Base-by-base conservation (phyloP, 1,139 yeast genomes). In the Yamadazyma mexicana region DNA sequence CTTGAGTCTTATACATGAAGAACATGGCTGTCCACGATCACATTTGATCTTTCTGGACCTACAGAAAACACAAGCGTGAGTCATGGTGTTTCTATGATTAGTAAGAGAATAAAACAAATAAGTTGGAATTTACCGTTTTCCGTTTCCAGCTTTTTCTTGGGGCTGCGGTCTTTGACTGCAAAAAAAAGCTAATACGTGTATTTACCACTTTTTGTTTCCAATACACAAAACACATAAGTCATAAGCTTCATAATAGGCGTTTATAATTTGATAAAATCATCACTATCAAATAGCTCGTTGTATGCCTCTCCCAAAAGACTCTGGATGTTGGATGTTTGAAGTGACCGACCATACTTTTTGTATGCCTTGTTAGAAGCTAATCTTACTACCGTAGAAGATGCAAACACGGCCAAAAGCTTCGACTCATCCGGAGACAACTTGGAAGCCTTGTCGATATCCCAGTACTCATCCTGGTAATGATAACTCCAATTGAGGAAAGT, bases 321-420 rank as follows among this genome's bases (percentile, higher is more conserved):
- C 45, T 89, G 89, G 20, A 92, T 65, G 58, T 89, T 87, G 2
- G 91, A 79, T 0, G 98, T 87, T 55, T 87, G 87, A 84, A 89
- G 82, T 4, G 95, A 76, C 38, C 98, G 68, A 2, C 88, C 87
- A 44, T 80, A 73, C 36, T 69, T 67, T 20, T 67, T 64, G 54
- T 69, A 92, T 0, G 98, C 97, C 46, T 70, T 64, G 18, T 63
- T 56, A 1, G 89, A 75, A 31, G 96, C 85, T 18, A 63, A 56
- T 40, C 96, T 69, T 0, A 92, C 88, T 10, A 85, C 61, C 0
- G 79, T 56, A 29, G 87, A 73, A 0, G 91, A 98, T 0, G 85
- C 94, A 54, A 71, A 86, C 32, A 88, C 81, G 0, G 95, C 87
- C 35, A 88, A 60, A 42, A 84, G 52, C 34, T 61, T 56, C 30